Conservation (phyloP, 306 rosid species). For the Dryas drummondii region DNA sequence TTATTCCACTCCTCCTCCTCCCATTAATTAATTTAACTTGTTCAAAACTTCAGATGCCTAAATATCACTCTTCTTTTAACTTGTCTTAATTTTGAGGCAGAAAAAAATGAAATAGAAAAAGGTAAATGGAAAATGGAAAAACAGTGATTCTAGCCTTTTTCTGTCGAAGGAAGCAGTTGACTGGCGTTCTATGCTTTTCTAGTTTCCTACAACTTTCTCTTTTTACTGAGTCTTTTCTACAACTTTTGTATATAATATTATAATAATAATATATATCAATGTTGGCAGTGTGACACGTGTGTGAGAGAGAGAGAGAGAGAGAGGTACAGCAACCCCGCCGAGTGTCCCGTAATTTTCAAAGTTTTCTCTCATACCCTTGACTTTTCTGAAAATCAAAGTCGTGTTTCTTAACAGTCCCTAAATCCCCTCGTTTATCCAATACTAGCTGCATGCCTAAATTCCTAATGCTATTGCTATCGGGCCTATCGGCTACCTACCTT, state of each 20-base stretch:
- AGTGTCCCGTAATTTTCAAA: not conserved
- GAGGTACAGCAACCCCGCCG: not conserved
- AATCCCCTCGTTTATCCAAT: not conserved
- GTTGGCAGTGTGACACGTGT: too few relatives aligned
- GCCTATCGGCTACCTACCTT: too few relatives aligned
- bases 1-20: too few relatives aligned
- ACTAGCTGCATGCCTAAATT: too few relatives aligned
- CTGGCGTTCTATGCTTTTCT: not conserved
- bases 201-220: conserved; percentile 7
- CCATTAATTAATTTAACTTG: too few relatives aligned
- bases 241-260: not conserved
- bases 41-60: too few relatives aligned
- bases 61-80: too few relatives aligned
- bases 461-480: too few relatives aligned
- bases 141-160: too few relatives aligned
- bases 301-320: too few relatives aligned
- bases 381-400: conserved; percentile 11
- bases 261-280: too few relatives aligned
- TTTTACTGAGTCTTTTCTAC: not conserved
- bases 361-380: not conserved
- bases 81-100: too few relatives aligned
- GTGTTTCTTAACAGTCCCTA: not conserved
- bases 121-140: not conserved
- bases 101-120: not conserved
- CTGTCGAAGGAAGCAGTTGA: not conserved